These are phyloP conservation scores for Claviceps pusilla DNA, from an alignment of 2,329 filamentous ascomycete species.

Conservation along the genomic window DNA sequence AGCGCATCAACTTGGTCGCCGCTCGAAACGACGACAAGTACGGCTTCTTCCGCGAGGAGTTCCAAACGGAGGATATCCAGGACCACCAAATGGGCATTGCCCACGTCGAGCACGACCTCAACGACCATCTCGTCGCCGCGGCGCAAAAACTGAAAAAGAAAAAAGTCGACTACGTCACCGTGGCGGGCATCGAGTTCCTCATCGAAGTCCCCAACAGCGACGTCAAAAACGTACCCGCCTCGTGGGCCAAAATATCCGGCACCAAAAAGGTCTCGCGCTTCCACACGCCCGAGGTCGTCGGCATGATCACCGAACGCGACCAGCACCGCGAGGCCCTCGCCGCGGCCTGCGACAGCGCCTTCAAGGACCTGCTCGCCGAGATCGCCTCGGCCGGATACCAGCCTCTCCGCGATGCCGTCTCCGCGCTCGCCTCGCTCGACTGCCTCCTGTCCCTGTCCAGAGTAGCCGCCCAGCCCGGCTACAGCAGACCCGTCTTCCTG, in stretches of 20 bases:
- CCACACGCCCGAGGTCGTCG: conserved; percentile 81
- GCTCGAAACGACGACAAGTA: conserved; percentile 87
- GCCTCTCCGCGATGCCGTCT: conserved; percentile 72
- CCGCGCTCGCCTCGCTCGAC: conserved; percentile 74
- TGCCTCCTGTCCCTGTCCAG: conserved; percentile 76
- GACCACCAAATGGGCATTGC: conserved; percentile 83
- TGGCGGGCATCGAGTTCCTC: conserved; percentile 83
- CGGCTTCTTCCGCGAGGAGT: conserved; percentile 72
- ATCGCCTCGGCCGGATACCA: conserved; percentile 81
- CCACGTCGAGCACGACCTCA: conserved; percentile 78
- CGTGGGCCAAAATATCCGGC: conserved; percentile 86
- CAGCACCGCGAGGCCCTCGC: conserved; percentile 89
- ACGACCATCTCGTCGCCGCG: conserved; percentile 57
- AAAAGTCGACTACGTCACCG: conserved; percentile 61
- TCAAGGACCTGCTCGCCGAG: conserved; percentile 51
- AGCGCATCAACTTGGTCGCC: conserved; percentile 71
- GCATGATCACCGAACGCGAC: conserved; percentile 71
- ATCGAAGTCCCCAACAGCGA: conserved; percentile 77
- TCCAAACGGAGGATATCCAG: conserved; percentile 78
- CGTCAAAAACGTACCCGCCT: conserved; percentile 77
- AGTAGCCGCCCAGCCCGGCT: conserved; percentile 74
- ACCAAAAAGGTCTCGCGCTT: conserved; percentile 88
- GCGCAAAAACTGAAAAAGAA: conserved; percentile 59
- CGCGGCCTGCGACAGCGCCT: conserved; percentile 79
- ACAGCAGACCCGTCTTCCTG: conserved; percentile 59